Conservation (phyloP, 2,329 filamentous ascomycete genomes). For the Aquanectria penicillioides region DNA sequence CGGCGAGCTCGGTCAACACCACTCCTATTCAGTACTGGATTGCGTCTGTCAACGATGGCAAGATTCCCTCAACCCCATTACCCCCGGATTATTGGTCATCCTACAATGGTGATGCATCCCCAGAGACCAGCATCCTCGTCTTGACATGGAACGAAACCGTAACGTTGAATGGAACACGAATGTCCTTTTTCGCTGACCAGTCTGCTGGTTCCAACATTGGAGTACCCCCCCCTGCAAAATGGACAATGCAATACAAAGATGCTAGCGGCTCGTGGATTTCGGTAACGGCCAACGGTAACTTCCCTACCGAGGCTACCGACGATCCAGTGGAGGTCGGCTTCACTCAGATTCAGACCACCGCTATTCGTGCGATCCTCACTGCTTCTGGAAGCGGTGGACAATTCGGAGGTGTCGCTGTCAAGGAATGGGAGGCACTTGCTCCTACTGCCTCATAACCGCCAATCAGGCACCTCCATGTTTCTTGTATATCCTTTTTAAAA, state of each 20-base stretch:
- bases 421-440: conserved; percentile 11
- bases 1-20: conserved; percentile 33
- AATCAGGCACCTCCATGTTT: neutral
- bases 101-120: conserved; percentile 45
- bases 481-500: neutral
- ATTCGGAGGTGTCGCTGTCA: conserved; percentile 2
- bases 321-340: conserved; percentile 3
- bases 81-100: conserved; percentile 52
- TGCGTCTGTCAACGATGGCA: conserved; percentile 46
- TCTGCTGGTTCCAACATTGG: conserved; percentile 42
- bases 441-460: neutral
- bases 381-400: neutral
- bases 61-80: conserved; percentile 44
- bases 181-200: conserved; percentile 46
- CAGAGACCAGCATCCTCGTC: conserved; percentile 42
- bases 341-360: neutral
- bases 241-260: conserved; percentile 7
- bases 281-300: neutral
- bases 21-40: conserved; percentile 52
- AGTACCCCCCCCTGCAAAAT: conserved; percentile 39
- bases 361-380: neutral
- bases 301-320: conserved; percentile 4
- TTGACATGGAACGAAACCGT: conserved; percentile 45
- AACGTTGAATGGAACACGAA: conserved; percentile 42
- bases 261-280: neutral